Evolutionary conservation across 2,329 filamentous ascomycete species (phyloP).

Genomic region (Chalaropsis ovoidea): DNA sequence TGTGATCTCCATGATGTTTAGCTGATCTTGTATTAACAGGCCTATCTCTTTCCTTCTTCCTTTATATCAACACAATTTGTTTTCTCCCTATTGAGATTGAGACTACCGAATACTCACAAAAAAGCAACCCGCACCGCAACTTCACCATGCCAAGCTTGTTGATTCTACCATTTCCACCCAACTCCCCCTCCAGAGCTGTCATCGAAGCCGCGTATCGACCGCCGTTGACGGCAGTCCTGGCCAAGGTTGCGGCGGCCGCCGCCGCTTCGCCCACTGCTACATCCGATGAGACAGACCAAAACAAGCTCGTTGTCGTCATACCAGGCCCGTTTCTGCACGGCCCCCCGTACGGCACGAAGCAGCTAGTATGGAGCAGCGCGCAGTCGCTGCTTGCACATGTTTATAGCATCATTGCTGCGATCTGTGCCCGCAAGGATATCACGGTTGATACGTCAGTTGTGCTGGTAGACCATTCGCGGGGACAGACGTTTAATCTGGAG

Average conservation of each 20-base stretch:
- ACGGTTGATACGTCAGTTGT: slow-evolving; percentile 60
- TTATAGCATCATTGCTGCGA: slow-evolving; percentile 65
- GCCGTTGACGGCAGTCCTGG: slow-evolving; percentile 47
- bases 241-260: slow-evolving; percentile 30
- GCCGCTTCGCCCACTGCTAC: slow-evolving; percentile 6
- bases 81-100: not conserved
- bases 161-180: slow-evolving; percentile 53
- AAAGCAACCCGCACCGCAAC: not conserved
- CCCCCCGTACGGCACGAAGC: slow-evolving; percentile 40
- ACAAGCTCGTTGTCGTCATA: slow-evolving; percentile 45
- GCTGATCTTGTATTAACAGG: too few species aligned
- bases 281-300: slow-evolving; percentile 22
- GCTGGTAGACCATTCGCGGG: slow-evolving; percentile 53
- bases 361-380: slow-evolving; percentile 53
- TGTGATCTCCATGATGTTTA: too few species aligned
- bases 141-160: slow-evolving; percentile 36
- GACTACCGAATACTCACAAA: not conserved
- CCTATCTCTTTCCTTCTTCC: not conserved
- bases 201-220: slow-evolving; percentile 52
- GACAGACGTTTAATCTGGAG: slow-evolving; percentile 31
- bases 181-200: slow-evolving; percentile 41
- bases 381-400: slow-evolving; percentile 66
- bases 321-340: slow-evolving; percentile 50
- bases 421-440: slow-evolving; percentile 54
- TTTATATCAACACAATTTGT: not conserved